phyloP scores from a whole-genome alignment of 495 filamentous ascomycete species.

The Opeltia flavorubescens region DNA sequence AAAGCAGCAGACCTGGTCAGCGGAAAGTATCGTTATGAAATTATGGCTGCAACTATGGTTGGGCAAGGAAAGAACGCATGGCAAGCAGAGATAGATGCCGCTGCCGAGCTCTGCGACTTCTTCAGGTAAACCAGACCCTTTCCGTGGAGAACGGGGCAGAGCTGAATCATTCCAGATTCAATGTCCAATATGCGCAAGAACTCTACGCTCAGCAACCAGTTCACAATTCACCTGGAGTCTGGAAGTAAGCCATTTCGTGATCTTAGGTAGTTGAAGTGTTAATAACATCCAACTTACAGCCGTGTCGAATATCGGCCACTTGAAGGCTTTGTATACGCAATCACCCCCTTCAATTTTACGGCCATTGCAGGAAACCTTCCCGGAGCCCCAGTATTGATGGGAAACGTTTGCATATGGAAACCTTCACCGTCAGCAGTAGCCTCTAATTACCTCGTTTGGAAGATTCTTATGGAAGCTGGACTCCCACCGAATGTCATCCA shows the following conservation, averaged over 20 bases:
- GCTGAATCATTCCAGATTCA: slow-evolving; percentile 38
- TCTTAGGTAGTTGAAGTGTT: neutral
- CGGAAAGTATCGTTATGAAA: slow-evolving; percentile 80
- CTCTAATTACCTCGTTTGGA: slow-evolving; percentile 60
- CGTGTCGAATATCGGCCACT: slow-evolving; percentile 69
- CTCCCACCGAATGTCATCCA: slow-evolving; percentile 70
- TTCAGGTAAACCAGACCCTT: slow-evolving; percentile 22
- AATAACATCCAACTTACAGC: slow-evolving; percentile 17
- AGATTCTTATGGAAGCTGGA: slow-evolving; percentile 78
- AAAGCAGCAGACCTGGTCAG: slow-evolving; percentile 85
- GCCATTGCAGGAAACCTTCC: slow-evolving; percentile 71
- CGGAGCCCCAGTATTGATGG: slow-evolving; percentile 59
- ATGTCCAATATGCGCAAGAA: slow-evolving; percentile 78
- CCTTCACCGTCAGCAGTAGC: slow-evolving; percentile 66
- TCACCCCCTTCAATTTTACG: slow-evolving; percentile 85
- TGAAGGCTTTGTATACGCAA: slow-evolving; percentile 77
- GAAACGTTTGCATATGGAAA: slow-evolving; percentile 85
- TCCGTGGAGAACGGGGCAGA: neutral
- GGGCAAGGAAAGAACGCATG: slow-evolving; percentile 95
- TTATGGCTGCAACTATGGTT: slow-evolving; percentile 89
- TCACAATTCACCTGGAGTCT: slow-evolving; percentile 60
- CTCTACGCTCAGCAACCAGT: slow-evolving; percentile 70
- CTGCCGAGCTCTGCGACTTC: slow-evolving; percentile 84
- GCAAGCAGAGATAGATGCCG: slow-evolving; percentile 94
- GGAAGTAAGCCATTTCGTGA: slow-evolving; percentile 38